Evolutionary conservation across 2,329 filamentous ascomycete genomes (phyloP), one percentile per base, ranked within the genome.

Genomic region (Exutisphaerella laricina): DNA sequence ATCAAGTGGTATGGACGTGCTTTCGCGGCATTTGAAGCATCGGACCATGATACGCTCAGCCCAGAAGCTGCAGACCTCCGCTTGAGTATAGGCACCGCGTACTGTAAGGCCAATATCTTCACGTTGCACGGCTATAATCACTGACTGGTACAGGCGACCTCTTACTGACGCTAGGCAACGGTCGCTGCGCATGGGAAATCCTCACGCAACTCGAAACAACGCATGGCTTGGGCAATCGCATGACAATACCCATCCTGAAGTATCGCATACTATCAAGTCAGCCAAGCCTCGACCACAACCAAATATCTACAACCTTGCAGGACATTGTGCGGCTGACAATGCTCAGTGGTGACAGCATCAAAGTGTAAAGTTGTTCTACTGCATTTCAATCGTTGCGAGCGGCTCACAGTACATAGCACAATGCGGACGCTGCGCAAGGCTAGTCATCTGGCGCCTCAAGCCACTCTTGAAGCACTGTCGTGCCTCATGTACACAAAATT

Each of bases 1-100:
- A 60, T 74, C 1, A 80, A 75, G 55, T 97, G 90, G 92, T 67
- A 94, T 1, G 74, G 82, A 42, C 75, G 85, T 50, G 80, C 85
- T 2, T 71, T 78, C 36, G 68, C 79, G 8, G 57, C 80, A 20
- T 68, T 89, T 18, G 72, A 75, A 38, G 56, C 58, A 14, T 77
- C 79, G 41, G 70, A 76, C 6, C 56, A 78, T 0, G 75, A 80
- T 16, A 63, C 67, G 13, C 63, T 84, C 3, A 80, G 79, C 20
- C 66, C 71, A 5, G 75, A 81, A 50, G 77, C 77, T 1, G 64
- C 75, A 17, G 80, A 89, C 41, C 70, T 90, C 22, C 75, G 78
- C 23, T 66, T 85, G 8, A 74, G 78, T 14, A 77, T 88, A 18
- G 73, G 82, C 28, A 83, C 92, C 55, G 58, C 62, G 12, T 59